phyloP scores from a whole-genome alignment of 495 filamentous ascomycete genomes.

The Neurospora intermedia region DNA sequence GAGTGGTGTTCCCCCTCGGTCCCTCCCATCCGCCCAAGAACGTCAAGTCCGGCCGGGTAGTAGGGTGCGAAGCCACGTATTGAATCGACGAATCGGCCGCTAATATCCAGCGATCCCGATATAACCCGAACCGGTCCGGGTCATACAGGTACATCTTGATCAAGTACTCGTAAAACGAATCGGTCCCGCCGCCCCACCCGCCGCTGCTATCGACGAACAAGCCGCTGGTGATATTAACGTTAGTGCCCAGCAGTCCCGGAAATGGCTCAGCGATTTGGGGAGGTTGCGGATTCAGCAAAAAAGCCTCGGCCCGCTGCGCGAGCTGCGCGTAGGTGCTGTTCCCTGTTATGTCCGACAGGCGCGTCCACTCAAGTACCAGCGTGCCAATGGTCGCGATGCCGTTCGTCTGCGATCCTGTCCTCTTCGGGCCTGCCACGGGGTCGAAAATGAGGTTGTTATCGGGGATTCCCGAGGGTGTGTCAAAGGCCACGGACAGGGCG shows the following conservation, averaged over 20 bases:
- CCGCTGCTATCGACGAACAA: slow-evolving; percentile 54
- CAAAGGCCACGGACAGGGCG: slow-evolving; percentile 64
- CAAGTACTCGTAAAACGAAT: slow-evolving; percentile 86
- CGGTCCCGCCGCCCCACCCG: slow-evolving; percentile 71
- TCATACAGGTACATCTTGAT: slow-evolving; percentile 92
- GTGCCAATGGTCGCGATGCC: slow-evolving; percentile 63
- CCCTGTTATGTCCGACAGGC: slow-evolving; percentile 65
- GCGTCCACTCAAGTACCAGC: slow-evolving; percentile 77
- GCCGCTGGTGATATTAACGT: slow-evolving; percentile 55
- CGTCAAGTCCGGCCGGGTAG: slow-evolving; percentile 57
- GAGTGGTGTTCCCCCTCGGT: slow-evolving; percentile 26
- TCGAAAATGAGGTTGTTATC: slow-evolving; percentile 59
- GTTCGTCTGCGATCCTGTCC: slow-evolving; percentile 43
- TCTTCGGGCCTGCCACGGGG: slow-evolving; percentile 24
- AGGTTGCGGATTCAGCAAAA: slow-evolving; percentile 59
- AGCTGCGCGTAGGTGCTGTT: slow-evolving; percentile 54
- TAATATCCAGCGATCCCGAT: slow-evolving; percentile 63
- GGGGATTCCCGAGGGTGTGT: slow-evolving; percentile 66
- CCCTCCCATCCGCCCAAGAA: slow-evolving; percentile 53
- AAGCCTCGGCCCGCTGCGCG: slow-evolving; percentile 57
- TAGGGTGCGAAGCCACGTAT: slow-evolving; percentile 63
- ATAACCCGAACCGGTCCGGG: slow-evolving; percentile 47
- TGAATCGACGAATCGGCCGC: slow-evolving; percentile 70
- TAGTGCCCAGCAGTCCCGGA: slow-evolving; percentile 64
- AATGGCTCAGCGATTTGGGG: slow-evolving; percentile 51